These are phyloP conservation scores for Stropharia rugosoannulata DNA, from an alignment of 768 basidiomycete species.

Conservation along the genomic window DNA sequence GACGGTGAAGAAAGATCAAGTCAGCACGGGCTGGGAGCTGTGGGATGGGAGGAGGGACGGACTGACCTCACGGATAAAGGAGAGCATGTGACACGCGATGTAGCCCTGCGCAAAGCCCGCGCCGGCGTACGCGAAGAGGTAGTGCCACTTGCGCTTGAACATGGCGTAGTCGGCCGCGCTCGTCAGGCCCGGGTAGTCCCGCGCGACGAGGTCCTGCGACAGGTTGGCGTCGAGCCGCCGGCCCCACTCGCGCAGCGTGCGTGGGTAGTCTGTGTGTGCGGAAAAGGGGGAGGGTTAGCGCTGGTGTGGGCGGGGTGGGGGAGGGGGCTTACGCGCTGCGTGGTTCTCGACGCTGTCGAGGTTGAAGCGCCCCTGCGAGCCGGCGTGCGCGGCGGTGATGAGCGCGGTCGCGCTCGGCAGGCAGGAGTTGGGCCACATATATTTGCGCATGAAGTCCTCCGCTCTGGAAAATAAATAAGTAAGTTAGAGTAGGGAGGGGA, in stretches of 20 bases:
- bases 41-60: constrained; percentile 3
- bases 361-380: constrained; percentile 74
- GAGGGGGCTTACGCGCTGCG: constrained; percentile 57
- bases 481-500: too few relatives aligned
- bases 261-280: constrained; percentile 64
- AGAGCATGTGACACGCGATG: constrained; percentile 82
- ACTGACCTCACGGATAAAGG: constrained; percentile 65
- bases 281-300: too few relatives aligned
- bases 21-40: not conserved
- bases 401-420: constrained; percentile 85
- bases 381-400: constrained; percentile 67
- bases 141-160: constrained; percentile 85
- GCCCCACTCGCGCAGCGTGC: constrained; percentile 92
- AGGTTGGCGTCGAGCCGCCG: constrained; percentile 70
- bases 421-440: constrained; percentile 90
- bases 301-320: not conserved
- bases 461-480: constrained; percentile 35
- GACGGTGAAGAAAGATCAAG: too few relatives aligned
- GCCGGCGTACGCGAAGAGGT: constrained; percentile 80
- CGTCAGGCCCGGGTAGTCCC: constrained; percentile 59
- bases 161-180: constrained; percentile 57
- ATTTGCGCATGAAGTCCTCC: constrained; percentile 83
- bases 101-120: constrained; percentile 80
- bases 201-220: constrained; percentile 52
- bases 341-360: constrained; percentile 86